These are phyloP conservation scores for Cairneyella variabilis DNA, from an alignment of 495 filamentous ascomycete species.

Conservation along the genomic window DNA sequence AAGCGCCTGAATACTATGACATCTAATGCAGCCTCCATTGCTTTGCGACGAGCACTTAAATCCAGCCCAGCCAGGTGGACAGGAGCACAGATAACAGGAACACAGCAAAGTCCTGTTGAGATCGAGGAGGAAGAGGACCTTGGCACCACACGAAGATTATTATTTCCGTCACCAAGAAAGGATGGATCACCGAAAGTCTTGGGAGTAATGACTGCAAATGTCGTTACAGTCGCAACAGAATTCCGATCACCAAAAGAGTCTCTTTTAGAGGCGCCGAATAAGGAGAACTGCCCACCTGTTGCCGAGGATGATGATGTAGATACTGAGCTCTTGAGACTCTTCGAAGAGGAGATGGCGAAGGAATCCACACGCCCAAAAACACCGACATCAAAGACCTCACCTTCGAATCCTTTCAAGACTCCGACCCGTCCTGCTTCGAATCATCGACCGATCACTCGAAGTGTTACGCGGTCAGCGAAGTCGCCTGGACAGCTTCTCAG, in stretches of 20 bases:
- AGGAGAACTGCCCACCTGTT: conserved; percentile 36
- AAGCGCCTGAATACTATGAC: conserved; percentile 30
- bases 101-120: conserved; percentile 63
- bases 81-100: conserved; percentile 61
- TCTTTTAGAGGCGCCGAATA: conserved; percentile 25
- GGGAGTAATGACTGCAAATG: conserved; percentile 56
- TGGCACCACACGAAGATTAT: conserved; percentile 66
- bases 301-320: conserved; percentile 22
- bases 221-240: conserved; percentile 41
- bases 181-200: conserved; percentile 55
- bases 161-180: conserved; percentile 72
- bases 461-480: conserved; percentile 43
- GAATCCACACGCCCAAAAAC: conserved; percentile 50
- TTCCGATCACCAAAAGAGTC: conserved; percentile 30
- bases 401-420: conserved; percentile 48
- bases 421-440: conserved; percentile 53
- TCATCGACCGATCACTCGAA: conserved; percentile 53
- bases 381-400: conserved; percentile 52
- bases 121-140: conserved; percentile 51
- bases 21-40: conserved; percentile 52
- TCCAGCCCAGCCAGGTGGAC: conserved; percentile 66
- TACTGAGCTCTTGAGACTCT: conserved; percentile 56
- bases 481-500: conserved; percentile 14
- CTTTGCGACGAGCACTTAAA: conserved; percentile 60
- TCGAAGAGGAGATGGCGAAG: conserved; percentile 45